Base-by-base conservation (phyloP, 108 stramenopile species). In the Thalassiosira profunda region DNA sequence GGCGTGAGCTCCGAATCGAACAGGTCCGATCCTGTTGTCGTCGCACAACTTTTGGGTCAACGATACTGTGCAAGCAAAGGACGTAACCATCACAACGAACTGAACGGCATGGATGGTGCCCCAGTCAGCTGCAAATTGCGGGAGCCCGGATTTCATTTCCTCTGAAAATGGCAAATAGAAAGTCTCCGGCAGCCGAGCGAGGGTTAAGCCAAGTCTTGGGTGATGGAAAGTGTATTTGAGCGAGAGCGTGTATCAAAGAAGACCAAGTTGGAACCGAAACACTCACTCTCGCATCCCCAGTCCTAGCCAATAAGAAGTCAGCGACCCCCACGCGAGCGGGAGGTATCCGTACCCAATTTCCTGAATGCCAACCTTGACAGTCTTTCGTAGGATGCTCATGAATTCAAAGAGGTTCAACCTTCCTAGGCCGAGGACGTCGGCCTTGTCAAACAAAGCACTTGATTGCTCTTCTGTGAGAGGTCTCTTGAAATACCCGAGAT, bases 321-420 rank as follows among this genome's bases (percentile, higher is more conserved):
- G 70, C 29, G 63, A 54, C 7, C 61, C 76, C 76, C 76, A 79
- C 9, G 71, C 70, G 2, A 79, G 64, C 20, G 76, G 76, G 9
- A 72, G 56, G 64, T 79, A 79, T 20, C 76, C 76, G 42, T 79
- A 79, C 18, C 73, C 73, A 58, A 76, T 76, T 37, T 76, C 74
- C 37, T 79, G 76, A 14, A 79, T 79, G 21, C 63, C 76, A 49
- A 79, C 64, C 9, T 29, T 25, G 3, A 79, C 76, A 23, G 36
- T 79, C 56, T 79, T 79, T 9, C 76, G 17, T 64, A 79, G 20
- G 5, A 67, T 67, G 29, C 56, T 67, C 76, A 79, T 79, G 35
- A 79, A 79, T 34, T 72, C 54, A 23, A 79, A 79, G 10, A 79
- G 63, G 12, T 79, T 72, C 3, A 79, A 35, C 21, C 71, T 30